Evolutionary conservation across 2,329 filamentous ascomycete species (phyloP), one percentile per base, ranked within the genome.

Genomic region (Neopestalotiopsis clavispora): DNA sequence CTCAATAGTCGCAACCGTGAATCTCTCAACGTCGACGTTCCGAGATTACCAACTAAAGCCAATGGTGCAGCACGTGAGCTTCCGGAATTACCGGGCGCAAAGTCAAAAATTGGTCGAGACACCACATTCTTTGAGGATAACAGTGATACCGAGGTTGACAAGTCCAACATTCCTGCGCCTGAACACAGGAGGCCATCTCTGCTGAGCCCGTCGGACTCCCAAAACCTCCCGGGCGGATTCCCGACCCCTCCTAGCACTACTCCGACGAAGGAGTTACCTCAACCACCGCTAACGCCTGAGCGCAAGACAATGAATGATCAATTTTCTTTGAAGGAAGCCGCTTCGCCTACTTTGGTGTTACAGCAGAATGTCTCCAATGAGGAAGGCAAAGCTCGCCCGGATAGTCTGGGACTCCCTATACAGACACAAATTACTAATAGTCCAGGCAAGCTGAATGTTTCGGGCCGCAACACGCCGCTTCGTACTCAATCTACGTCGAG

Each of bases 101-200:
- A 28, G 42, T 69, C 62, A 68, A 78, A 57, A 69, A 71, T 57
- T 72, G 74, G 20, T 60, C 63, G 59, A 20, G 83, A 84, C 69
- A 80, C 82, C 67, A 84, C 85, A 4, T 87, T 86, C 74, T 82
- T 87, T 62, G 80, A 84, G 65, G 86, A 87, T 71, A 85, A 81
- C 74, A 87, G 84, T 71, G 85, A 87, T 71, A 84, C 85, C 63
- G 85, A 77, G 1, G 77, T 58, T 12, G 67, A 69, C 64, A 70
- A 69, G 60, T n/a, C 58, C n/a, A 58, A 14, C 34, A 52, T n/a
- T 45, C 14, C 34, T n/a, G 30, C 30, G 56, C 42, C 23, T 5
- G 28, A 34, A 32, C 34, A 66, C 23, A 23, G 52, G 40, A 57
- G 13, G 45, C 28, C 57, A 38, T 23, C 45, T 34, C 30, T 60